phyloP scores from a whole-genome alignment of 2,329 filamentous ascomycete genomes.

The Xylariaceae sp. region DNA sequence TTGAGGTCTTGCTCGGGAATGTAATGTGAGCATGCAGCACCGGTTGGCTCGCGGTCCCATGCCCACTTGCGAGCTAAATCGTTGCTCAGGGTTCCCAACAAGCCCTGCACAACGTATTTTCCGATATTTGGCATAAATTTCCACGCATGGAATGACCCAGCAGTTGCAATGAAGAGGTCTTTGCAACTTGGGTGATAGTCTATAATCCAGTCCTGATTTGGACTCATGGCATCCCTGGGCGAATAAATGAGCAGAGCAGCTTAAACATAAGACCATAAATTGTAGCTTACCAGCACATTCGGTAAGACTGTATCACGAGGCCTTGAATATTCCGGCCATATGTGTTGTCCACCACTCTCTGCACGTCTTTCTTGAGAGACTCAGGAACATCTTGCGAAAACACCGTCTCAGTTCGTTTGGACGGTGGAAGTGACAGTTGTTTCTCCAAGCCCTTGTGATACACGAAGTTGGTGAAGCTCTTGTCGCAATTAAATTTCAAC shows the following conservation, averaged over 20 bases:
- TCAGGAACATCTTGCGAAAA: conserved; percentile 64
- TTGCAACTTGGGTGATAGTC: conserved; percentile 49
- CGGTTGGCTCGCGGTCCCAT: too few species aligned
- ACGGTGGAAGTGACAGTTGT: conserved; percentile 66
- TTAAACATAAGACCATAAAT: too few species aligned
- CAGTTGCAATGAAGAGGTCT: conserved; percentile 26
- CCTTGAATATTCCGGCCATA: conserved; percentile 62
- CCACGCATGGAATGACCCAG: conserved; percentile 71
- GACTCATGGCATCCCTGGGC: conserved; percentile 68
- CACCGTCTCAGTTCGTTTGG: conserved; percentile 62
- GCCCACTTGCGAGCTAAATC: conserved; percentile 58
- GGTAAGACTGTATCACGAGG: conserved; percentile 66
- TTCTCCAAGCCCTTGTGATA: too few species aligned
- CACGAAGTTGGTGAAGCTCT: too few species aligned
- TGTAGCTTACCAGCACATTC: conserved; percentile 72
- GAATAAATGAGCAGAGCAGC: too few species aligned
- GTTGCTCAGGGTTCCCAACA: conserved; percentile 51
- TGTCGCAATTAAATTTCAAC: too few species aligned
- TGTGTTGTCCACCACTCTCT: conserved; percentile 59
- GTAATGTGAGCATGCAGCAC: too few species aligned
- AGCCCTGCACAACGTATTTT: conserved; percentile 64
- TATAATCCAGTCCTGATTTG: conserved; percentile 68
- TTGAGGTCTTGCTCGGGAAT: too few species aligned
- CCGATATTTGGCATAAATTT: conserved; percentile 72
- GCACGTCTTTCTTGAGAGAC: conserved; percentile 65